Conservation (phyloP, 805 yeast genomes). For the Debaryomyces maramus region DNA sequence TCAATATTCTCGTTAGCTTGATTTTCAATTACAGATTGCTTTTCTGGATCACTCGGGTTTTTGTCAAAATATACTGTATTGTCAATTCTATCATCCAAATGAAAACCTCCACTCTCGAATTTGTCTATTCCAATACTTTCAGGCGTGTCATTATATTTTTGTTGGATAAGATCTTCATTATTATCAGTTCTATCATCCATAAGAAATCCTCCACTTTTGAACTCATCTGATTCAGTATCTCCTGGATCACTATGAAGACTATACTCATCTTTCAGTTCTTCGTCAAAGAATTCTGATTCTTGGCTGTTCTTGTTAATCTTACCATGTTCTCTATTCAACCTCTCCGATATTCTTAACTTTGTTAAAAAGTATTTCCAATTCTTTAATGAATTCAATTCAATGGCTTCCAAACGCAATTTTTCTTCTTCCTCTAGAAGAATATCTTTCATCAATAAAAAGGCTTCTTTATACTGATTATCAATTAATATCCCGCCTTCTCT, state of each 20-base stretch:
- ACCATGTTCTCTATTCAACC: conserved; percentile 54
- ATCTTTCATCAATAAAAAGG: conserved; percentile 52
- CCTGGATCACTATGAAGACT: not conserved
- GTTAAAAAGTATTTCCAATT: conserved; percentile 56
- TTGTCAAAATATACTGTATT: no score
- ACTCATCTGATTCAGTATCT: conserved; percentile 4
- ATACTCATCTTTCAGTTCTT: not conserved
- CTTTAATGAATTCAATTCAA: conserved; percentile 50
- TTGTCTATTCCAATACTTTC: no score
- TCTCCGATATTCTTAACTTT: conserved; percentile 46
- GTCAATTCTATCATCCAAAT: no score
- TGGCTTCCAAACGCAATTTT: conserved; percentile 42
- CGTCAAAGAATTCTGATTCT: not conserved
- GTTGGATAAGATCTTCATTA: no score
- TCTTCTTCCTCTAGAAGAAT: conserved; percentile 50
- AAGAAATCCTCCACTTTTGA: conserved; percentile 10
- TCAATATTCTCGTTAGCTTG: no score
- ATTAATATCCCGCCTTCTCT: conserved; percentile 75
- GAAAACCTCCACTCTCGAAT: no score
- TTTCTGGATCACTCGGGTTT: no score
- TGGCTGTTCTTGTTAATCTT: not conserved
- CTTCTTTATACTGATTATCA: conserved; percentile 59
- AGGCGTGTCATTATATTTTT: no score
- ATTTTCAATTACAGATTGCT: no score
- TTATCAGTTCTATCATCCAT: conserved; percentile 4